Evolutionary conservation across 495 filamentous ascomycete species (phyloP), one percentile per base, ranked within the genome.

Genomic region (Tuber microsphaerosporum): DNA sequence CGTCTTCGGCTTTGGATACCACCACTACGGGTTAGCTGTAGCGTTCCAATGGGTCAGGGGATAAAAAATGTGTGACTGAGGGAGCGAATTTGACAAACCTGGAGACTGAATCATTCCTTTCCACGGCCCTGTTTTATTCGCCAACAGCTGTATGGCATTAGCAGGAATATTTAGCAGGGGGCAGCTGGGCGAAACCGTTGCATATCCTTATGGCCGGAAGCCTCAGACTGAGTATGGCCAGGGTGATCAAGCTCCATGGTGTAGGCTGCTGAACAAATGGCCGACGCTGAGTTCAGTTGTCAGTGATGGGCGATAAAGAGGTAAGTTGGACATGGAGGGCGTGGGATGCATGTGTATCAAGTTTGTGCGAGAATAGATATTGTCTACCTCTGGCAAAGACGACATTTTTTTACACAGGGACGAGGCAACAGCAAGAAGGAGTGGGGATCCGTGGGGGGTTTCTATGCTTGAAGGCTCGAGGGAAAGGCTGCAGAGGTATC

Each of bases 341-440:
- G 77, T 75, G 77, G 77, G 77, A 79, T 79, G 77, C 72, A 70
- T 79, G 73, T 71, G 77, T 44, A 79, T 79, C 77, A 75, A 69
- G 75, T 71, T 51, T 69, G 46, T 69, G 76, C 68, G 56, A 61
- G 70, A 73, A 56, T 65, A 74, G 73, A 75, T 45, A 73, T 74
- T 81, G 75, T 76, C 75, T 76, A 78, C 79, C 75, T 77, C 72
- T 80, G 75, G 78, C 74, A 77, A 80, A 75, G 79, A 80, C 72
- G 68, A 80, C 74, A 78, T 80, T 77, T 80, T 81, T 75, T 79
- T 61, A 14, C 22, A 74, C 70, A 79, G 70, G 22, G 73, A 73
- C 70, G 56, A 70, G 44, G 43, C 43, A 68, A 51, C 39, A 78
- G 75, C 34, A 70, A 43, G 74, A 69, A 69, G 75, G 65, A 61